A percentile compares a stretch with the other conserved stretches of the same genome.
Conservation (phyloP, 129 eudicot species). For the Artemisia tridentata region DNA sequence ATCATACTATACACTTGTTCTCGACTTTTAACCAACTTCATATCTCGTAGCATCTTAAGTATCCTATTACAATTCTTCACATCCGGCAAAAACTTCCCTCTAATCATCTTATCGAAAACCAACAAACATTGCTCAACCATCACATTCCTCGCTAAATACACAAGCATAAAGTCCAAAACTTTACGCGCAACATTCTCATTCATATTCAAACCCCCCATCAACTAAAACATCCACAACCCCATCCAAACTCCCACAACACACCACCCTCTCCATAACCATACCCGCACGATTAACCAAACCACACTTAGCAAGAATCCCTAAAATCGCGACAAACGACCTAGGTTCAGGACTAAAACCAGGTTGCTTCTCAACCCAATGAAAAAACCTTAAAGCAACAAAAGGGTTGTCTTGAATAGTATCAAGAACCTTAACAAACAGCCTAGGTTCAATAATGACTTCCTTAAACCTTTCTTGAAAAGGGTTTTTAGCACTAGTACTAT, state of each 20-base stretch:
- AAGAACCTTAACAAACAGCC: slow-evolving; percentile 48
- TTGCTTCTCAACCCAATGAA: slow-evolving; percentile 53
- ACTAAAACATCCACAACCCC: slow-evolving; percentile 46
- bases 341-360: slow-evolving; percentile 40
- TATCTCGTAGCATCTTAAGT: slow-evolving; percentile 58
- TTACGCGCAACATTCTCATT: slow-evolving; percentile 28
- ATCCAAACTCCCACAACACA: slow-evolving; percentile 38
- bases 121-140: slow-evolving; percentile 45
- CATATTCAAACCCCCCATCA: slow-evolving; percentile 38
- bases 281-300: slow-evolving; percentile 37
- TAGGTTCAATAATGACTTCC: slow-evolving; percentile 42
- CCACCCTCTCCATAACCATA: slow-evolving; percentile 45
- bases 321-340: slow-evolving; percentile 42
- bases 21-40: slow-evolving; percentile 28
- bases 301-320: slow-evolving; percentile 49
- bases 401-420: slow-evolving; percentile 45
- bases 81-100: slow-evolving; percentile 54
- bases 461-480: slow-evolving; percentile 27
- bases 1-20: slow-evolving; percentile 46
- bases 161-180: slow-evolving; percentile 54
- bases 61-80: slow-evolving; percentile 63
- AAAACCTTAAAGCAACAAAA: slow-evolving; percentile 45
- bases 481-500: background rate
- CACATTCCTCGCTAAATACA: slow-evolving; percentile 32
- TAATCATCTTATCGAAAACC: slow-evolving; percentile 56